Percentiles rank a stretch among this genome's conserved stretches.
These are phyloP conservation scores for Fomitopsis betulina DNA, from an alignment of 1,284 basidiomycete species.

Conservation along the genomic window DNA sequence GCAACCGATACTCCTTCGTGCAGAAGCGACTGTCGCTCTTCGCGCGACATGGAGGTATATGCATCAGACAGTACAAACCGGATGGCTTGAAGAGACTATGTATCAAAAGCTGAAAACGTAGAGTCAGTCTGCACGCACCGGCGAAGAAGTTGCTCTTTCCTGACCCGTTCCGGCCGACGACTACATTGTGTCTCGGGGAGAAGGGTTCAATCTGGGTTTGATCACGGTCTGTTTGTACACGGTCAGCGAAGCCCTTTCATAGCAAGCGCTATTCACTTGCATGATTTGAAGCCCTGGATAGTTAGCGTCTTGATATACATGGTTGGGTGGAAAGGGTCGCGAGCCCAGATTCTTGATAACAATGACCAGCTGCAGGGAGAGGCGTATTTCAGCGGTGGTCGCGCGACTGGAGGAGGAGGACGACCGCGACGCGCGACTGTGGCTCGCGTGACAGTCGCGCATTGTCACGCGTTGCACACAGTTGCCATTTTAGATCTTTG, in stretches of 20 bases:
- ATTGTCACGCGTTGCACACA: conserved; percentile 8
- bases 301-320: conserved; percentile 93
- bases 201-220: conserved; percentile 82
- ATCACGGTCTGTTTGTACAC: conserved; percentile 55
- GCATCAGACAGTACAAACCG: conserved; percentile 97
- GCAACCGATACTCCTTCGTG: conserved; percentile 91
- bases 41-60: conserved; percentile 92
- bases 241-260: not conserved
- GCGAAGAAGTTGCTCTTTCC: conserved; percentile 98
- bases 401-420: too few species aligned
- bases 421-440: conserved; percentile 1
- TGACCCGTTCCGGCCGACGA: conserved; percentile 92
- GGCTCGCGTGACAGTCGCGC: conserved; percentile 12
- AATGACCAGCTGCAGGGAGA: too few species aligned
- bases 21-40: conserved; percentile 88
- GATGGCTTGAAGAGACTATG: conserved; percentile 61
- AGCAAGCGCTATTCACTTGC: conserved; percentile 36
- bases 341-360: not conserved
- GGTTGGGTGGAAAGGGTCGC: not conserved
- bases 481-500: not conserved
- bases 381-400: not conserved
- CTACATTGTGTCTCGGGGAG: conserved; percentile 86
- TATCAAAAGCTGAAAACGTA: not conserved
- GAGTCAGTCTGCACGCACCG: conserved; percentile 40
- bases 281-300: conserved; percentile 97